Evolutionary conservation across 208 protist species (phyloP), one percentile per base, ranked within the genome.

Genomic region (Acanthamoeba triangularis): DNA sequence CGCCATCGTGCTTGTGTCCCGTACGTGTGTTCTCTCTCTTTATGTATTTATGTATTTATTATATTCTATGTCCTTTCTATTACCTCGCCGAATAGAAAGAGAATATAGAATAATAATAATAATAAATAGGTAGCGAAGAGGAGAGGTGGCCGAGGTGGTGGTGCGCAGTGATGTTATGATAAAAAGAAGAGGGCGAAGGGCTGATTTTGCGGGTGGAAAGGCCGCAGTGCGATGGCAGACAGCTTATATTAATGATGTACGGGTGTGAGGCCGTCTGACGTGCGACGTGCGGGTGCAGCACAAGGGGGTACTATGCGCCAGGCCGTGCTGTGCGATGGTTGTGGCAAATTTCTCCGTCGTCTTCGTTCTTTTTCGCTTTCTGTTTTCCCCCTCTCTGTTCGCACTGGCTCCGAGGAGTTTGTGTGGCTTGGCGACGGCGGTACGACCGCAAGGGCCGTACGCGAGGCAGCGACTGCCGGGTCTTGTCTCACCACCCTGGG

Each of bases 321-420:
- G 67, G 10, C 33, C 11, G 35, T 13, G 67, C 30, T 47, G 8
- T 76, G 67, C 63, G 63, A 69, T 69, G 33, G 67, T 4, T 18
- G n/a, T 72, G 13, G 23, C 67, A 76, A 76, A 76, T 76, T 76
- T 76, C 67, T 41, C 30, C 67, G 67, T 41, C 30, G 30, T 44
- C 35, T 76, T 76, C 67, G 67, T 76, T 76, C 67, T 76, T 76
- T 76, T 76, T 76, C 67, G 33, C 33, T 67, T 67, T 67, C 28
- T 30, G 25, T 23, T 20, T n/a, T n/a, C n/a, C n/a, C n/a, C n/a
- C n/a, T n/a, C n/a, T n/a, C n/a, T 7, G 28, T 30, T 67, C 28
- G 16, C 23, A 16, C 61, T 30, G 11, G 23, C 61, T 67, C 61
- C 61, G 61, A 67, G 61, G 61, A 67, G 61, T 67, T 67, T 67